Evolutionary conservation across 495 filamentous ascomycete genomes (phyloP).

Genomic region (Xylaria castorea): DNA sequence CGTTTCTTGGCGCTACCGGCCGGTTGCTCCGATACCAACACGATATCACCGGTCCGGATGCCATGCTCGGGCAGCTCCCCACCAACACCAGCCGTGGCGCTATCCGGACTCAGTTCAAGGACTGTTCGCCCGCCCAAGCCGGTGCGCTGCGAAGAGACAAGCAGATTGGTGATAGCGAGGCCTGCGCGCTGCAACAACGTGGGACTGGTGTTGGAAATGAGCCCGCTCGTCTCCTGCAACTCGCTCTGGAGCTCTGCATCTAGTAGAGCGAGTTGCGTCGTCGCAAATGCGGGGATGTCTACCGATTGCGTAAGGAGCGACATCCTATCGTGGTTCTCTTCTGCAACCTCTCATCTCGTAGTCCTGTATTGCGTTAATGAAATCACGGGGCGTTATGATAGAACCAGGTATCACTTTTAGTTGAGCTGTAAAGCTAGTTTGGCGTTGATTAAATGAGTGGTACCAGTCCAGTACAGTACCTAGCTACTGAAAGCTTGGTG

Average conservation of each 20-base stretch:
- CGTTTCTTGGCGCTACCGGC: slow-evolving; percentile 73
- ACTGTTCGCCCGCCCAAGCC: slow-evolving; percentile 89
- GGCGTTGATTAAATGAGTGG: background rate
- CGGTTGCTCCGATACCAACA: slow-evolving; percentile 78
- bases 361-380: too few species aligned
- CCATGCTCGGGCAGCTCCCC: slow-evolving; percentile 78
- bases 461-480: background rate
- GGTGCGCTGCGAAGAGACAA: slow-evolving; percentile 80
- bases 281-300: slow-evolving; percentile 78
- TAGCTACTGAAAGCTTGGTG: background rate
- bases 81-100: slow-evolving; percentile 61
- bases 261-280: slow-evolving; percentile 79
- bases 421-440: background rate
- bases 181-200: slow-evolving; percentile 81
- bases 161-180: slow-evolving; percentile 82
- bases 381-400: background rate
- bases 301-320: slow-evolving; percentile 50
- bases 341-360: background rate
- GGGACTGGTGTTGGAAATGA: slow-evolving; percentile 75
- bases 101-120: slow-evolving; percentile 78
- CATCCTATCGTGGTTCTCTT: slow-evolving; percentile 40
- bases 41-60: slow-evolving; percentile 85
- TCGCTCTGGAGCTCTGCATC: slow-evolving; percentile 79
- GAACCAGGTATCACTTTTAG: too few species aligned
- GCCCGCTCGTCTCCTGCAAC: slow-evolving; percentile 71